Base-by-base conservation (phyloP, 1,284 basidiomycete species). In the Microbotryum silenes-acaulis region DNA sequence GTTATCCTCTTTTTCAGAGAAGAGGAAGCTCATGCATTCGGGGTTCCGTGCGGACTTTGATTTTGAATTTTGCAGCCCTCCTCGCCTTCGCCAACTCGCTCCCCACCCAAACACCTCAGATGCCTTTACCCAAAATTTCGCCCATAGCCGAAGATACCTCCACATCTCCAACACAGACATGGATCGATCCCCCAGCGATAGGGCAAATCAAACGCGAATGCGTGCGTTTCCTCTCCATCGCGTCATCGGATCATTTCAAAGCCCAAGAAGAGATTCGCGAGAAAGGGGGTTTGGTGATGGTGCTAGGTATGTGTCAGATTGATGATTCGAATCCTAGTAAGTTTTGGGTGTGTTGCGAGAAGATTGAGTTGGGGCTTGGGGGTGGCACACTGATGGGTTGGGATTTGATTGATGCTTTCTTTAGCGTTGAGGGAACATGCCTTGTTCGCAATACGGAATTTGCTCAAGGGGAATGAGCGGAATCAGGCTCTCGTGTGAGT, bases 271-370 rank as follows among this genome's bases (percentile, higher is more conserved):
- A 82, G 8, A 81, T 86, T 47, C 81, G 90, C 46, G 76, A 75
- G 51, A 82, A 79, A 59, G 85, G 83, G 7, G 91, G 91, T 33
- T 83, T 94, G 61, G 80, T 84, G 59, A 81, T 89, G 49, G 80
- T 94, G 7, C 83, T 94, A 80, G 85, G 86, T 68, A 78, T 91
- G 77, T 93, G 89, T 74, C 88, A 89, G 25, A 80, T 91, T 29
- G 91, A 96, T 73, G 90, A 92, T 70, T 78, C 85, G 61, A 94
- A 93, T 75, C 89, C 90, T 48, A 92, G 91, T 93, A 73, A 74
- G 85, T 81, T 50, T 45, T 37, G 14, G 21, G 14, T 25, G 16
- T 27, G 55, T 27, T 57, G 45, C 16, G 27, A 18, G 16, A 16
- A 42, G 3, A 12, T 16, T 42, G 12, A 14, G 37, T 42, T 16